These are phyloP conservation scores for Dichotomocladium elegans DNA, from an alignment of 371 early-diverging fungal genomes.

Conservation along the genomic window DNA sequence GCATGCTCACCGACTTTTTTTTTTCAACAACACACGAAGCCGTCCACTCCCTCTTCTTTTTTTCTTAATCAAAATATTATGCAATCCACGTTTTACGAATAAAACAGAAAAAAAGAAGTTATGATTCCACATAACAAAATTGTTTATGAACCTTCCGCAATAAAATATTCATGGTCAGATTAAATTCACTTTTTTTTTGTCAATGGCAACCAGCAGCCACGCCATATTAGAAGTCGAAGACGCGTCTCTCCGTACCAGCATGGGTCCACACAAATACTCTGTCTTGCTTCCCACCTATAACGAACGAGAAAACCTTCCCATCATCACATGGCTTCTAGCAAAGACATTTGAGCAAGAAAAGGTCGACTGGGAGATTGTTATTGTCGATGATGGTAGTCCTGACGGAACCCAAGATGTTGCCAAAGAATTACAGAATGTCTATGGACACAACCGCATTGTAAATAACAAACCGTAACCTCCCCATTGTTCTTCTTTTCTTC, in stretches of 20 bases:
- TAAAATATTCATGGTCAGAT: background rate
- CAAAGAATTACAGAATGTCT: constrained; percentile 77
- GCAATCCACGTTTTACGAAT: too few relatives aligned
- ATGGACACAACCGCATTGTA: constrained; percentile 89
- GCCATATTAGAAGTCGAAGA: constrained; percentile 39
- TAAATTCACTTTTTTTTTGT: background rate
- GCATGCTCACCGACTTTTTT: too few relatives aligned
- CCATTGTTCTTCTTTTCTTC: background rate
- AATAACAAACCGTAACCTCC: constrained; percentile 8
- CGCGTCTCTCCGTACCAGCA: constrained; percentile 7
- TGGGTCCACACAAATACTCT: constrained; percentile 68
- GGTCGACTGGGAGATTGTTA: constrained; percentile 93
- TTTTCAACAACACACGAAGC: too few relatives aligned
- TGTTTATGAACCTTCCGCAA: too few relatives aligned
- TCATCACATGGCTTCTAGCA: constrained; percentile 89
- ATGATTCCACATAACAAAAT: too few relatives aligned
- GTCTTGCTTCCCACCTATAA: constrained; percentile 99
- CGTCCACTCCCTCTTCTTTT: too few relatives aligned
- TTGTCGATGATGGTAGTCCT: constrained; percentile 98
- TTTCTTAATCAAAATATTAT: too few relatives aligned
- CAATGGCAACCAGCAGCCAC: constrained; percentile 14
- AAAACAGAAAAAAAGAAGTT: too few relatives aligned
- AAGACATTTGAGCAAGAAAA: constrained; percentile 81
- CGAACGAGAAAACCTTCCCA: constrained; percentile 95
- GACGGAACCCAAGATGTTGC: constrained; percentile 97